Percentiles rank a stretch among this genome's conserved stretches.
These are phyloP conservation scores for Wickerhamomyces chaumierensis DNA, from an alignment of 805 yeast species.

Conservation along the genomic window DNA sequence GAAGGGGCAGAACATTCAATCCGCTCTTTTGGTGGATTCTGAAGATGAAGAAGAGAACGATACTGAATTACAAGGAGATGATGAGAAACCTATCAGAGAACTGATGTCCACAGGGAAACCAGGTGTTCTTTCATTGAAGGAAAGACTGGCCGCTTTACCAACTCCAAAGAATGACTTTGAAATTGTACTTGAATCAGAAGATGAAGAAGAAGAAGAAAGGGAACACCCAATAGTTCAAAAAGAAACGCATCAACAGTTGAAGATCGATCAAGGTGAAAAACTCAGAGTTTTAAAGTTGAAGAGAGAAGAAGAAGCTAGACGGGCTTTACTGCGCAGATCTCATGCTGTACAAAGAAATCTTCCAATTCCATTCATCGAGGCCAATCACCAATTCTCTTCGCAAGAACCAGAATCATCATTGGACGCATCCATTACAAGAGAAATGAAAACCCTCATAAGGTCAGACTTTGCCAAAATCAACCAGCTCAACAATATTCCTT, in stretches of 20 bases:
- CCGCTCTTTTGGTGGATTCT: constrained; percentile 22
- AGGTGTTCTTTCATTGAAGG: constrained; percentile 1
- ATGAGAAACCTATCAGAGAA: no score
- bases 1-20: constrained; percentile 22
- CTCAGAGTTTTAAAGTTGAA: constrained; percentile 8
- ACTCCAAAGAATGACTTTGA: constrained; percentile 38
- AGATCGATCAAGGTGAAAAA: constrained; percentile 14
- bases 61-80: neutral
- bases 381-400: neutral
- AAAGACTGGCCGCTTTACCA: constrained; percentile 24
- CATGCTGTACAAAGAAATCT: constrained; percentile 35
- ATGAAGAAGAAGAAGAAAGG: constrained; percentile 6
- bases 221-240: no score
- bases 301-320: constrained; percentile 6
- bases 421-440: constrained; percentile 17
- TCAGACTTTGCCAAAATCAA: constrained; percentile 29
- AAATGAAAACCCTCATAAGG: constrained; percentile 24
- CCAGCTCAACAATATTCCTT: constrained; percentile 11
- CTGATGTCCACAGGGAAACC: no score
- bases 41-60: neutral
- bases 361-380: constrained; percentile 24
- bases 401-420: neutral
- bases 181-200: constrained; percentile 23
- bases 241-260: neutral
- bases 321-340: constrained; percentile 28